phyloP scores from a whole-genome alignment of 139 green algal genomes.

The Coelastrella sp. region DNA sequence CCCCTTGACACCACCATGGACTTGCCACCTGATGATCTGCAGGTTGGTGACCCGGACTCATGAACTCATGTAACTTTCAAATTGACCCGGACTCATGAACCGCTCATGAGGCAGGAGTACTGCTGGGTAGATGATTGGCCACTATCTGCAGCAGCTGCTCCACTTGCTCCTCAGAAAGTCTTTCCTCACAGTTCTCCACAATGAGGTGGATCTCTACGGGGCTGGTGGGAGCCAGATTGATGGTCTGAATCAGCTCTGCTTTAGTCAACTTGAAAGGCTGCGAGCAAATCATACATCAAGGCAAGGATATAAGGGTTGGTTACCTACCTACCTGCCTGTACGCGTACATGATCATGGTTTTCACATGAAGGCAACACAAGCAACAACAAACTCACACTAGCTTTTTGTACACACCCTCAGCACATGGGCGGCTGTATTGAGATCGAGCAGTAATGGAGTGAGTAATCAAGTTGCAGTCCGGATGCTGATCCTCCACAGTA shows the following conservation, averaged over 20 bases:
- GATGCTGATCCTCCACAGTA: no score
- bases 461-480: no score
- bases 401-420: no score
- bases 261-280: conserved; percentile 60
- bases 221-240: conserved; percentile 64
- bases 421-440: no score
- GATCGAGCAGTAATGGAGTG: no score
- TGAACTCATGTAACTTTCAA: no score
- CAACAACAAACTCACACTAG: no score
- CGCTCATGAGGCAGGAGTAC: background rate
- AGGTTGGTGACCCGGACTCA: no score
- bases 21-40: no score
- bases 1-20: no score
- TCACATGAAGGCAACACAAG: no score
- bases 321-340: background rate
- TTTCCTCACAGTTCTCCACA: conserved; percentile 59
- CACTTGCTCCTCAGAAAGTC: conserved; percentile 62
- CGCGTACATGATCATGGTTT: background rate
- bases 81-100: no score
- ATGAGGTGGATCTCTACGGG: conserved; percentile 70
- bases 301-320: background rate
- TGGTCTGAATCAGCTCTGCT: conserved; percentile 69
- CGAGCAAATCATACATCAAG: background rate
- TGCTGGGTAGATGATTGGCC: conserved; percentile 26
- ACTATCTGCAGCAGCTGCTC: conserved; percentile 60